Percentiles rank a stretch among this genome's conserved stretches.
Evolutionary conservation across 768 basidiomycete species (phyloP).

Genomic region (Jaapia argillacea): DNA sequence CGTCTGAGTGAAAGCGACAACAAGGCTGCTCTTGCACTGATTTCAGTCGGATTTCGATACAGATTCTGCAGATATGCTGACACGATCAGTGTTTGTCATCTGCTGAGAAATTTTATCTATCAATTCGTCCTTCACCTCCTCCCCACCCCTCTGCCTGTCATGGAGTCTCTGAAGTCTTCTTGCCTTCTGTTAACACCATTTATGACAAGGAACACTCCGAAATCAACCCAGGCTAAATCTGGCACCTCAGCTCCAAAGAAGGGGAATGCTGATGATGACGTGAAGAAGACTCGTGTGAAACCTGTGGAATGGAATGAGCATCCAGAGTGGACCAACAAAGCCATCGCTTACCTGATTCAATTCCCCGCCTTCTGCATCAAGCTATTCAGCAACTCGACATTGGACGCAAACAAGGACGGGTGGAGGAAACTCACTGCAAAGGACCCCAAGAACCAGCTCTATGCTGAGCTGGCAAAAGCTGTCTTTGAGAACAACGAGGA

Average conservation of each 20-base stretch:
- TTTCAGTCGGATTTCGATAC: neutral
- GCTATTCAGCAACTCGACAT: constrained; percentile 20
- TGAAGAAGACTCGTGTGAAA: neutral
- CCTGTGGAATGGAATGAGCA: neutral
- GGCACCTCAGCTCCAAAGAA: no score
- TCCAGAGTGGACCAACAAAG: neutral
- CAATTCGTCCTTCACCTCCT: neutral
- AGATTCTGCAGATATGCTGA: no score
- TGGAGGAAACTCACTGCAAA: constrained; percentile 10
- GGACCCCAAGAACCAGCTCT: constrained; percentile 11
- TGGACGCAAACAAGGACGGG: constrained; percentile 14
- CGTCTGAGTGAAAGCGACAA: neutral
- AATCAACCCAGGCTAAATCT: no score
- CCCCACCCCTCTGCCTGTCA: neutral
- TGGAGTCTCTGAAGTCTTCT: neutral
- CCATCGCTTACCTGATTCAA: neutral
- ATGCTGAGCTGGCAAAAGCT: constrained; percentile 10
- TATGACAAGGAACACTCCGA: neutral
- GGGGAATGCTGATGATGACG: no score
- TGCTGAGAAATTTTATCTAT: neutral
- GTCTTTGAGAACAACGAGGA: constrained; percentile 13
- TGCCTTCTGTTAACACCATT: neutral
- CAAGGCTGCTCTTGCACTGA: neutral
- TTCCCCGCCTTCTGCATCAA: neutral
- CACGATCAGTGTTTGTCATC: neutral